Percentiles rank a stretch among this genome's conserved stretches.
phyloP scores from a whole-genome alignment of 2,329 filamentous ascomycete species.

The Mariannaea elegans region DNA sequence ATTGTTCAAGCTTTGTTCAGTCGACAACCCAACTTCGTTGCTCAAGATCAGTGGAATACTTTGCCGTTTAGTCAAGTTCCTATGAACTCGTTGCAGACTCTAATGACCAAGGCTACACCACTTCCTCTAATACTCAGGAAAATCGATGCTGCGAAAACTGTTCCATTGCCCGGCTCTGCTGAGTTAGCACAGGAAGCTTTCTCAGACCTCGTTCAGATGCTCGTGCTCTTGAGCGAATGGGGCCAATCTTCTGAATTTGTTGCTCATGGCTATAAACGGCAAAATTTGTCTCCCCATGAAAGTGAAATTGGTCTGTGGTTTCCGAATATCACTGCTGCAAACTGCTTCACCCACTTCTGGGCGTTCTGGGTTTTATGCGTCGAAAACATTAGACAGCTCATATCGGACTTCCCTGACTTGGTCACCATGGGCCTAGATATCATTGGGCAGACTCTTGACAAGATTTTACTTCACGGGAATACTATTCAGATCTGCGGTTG shows the following conservation, averaged over 20 bases:
- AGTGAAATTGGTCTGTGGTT: slow-evolving; percentile 39
- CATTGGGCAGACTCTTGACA: background rate
- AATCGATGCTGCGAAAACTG: background rate
- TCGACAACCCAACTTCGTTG: slow-evolving; percentile 15
- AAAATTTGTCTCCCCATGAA: background rate
- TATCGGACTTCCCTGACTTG: background rate
- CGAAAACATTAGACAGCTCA: slow-evolving; percentile 32
- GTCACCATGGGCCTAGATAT: background rate
- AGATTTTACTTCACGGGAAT: background rate
- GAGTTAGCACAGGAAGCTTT: background rate
- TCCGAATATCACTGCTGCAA: slow-evolving; percentile 47
- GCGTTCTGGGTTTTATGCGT: slow-evolving; percentile 49
- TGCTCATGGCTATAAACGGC: background rate
- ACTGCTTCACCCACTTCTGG: slow-evolving; percentile 50
- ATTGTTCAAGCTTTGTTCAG: slow-evolving; percentile 13
- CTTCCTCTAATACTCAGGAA: background rate
- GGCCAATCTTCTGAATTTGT: background rate
- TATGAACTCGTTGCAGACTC: slow-evolving; percentile 7
- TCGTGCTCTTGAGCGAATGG: background rate
- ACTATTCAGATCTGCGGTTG: slow-evolving; percentile 31
- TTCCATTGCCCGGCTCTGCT: background rate
- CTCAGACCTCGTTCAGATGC: background rate
- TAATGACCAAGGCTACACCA: slow-evolving; percentile 15
- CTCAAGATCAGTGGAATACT: slow-evolving; percentile 10
- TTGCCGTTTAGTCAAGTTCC: slow-evolving; percentile 13